Evolutionary conservation across 2,329 filamentous ascomycete genomes (phyloP).

Genomic region (Paraphaeosphaeria sporulosa): DNA sequence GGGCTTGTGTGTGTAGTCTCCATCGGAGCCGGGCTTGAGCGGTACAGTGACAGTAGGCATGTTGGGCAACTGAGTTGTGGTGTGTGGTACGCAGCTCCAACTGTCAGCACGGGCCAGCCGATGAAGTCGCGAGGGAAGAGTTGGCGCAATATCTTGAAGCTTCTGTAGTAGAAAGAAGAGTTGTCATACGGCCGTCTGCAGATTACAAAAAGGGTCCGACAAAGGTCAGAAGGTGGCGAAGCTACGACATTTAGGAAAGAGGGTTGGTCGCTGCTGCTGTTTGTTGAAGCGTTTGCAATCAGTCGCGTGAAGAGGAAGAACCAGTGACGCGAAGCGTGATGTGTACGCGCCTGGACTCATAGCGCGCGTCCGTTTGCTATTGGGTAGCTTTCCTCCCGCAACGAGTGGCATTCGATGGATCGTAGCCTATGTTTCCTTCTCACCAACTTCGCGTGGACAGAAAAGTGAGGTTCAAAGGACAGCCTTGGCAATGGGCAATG

Average conservation of each 20-base stretch:
- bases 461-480: not conserved
- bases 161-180: not conserved
- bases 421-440: not conserved
- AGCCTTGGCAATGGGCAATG: slow-evolving; percentile 10
- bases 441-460: not conserved
- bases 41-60: slow-evolving; percentile 29
- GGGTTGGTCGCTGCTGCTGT: not conserved
- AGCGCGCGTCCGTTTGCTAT: slow-evolving; percentile 5
- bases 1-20: slow-evolving; percentile 42
- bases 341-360: slow-evolving; percentile 6
- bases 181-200: not conserved
- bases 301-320: slow-evolving; percentile 1
- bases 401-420: not conserved
- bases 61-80: not conserved
- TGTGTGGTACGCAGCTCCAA: not conserved
- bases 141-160: not conserved
- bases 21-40: slow-evolving; percentile 42
- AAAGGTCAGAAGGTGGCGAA: not conserved
- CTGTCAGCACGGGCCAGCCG: not conserved
- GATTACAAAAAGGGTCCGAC: not conserved
- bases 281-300: slow-evolving; percentile 1
- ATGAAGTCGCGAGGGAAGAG: too few species aligned
- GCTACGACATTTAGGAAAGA: not conserved
- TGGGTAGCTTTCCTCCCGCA: not conserved
- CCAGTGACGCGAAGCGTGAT: not conserved